A percentile compares a stretch with the other conserved stretches of the same genome.
Evolutionary conservation across 495 filamentous ascomycete genomes (phyloP).

Genomic region (Penicillium pulvis): DNA sequence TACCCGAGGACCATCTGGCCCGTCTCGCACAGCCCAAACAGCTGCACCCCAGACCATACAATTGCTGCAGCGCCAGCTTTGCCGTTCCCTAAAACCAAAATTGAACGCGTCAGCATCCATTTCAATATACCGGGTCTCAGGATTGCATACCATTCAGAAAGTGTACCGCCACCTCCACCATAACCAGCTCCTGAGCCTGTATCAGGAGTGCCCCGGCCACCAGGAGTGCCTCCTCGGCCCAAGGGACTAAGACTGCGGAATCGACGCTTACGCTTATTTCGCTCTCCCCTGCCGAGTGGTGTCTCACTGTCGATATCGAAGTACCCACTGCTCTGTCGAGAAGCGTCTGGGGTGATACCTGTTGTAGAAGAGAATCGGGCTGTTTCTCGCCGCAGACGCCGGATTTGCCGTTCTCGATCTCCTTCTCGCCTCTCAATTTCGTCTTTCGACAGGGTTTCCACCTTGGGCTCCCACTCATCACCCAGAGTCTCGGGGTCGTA

Average conservation of each 20-base stretch:
- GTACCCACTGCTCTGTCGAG: conserved; percentile 56
- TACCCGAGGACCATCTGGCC: conserved; percentile 83
- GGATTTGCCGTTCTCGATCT: conserved; percentile 87
- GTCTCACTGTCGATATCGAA: conserved; percentile 65
- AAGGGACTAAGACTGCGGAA: conserved; percentile 86
- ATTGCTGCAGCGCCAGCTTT: conserved; percentile 87
- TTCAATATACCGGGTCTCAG: background rate
- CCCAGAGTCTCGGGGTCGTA: conserved; percentile 88
- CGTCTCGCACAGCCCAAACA: conserved; percentile 94
- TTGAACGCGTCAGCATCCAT: conserved; percentile 12
- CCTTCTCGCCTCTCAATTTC: conserved; percentile 98
- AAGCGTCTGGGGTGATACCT: conserved; percentile 67
- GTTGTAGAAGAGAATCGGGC: conserved; percentile 86
- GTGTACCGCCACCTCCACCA: conserved; percentile 67
- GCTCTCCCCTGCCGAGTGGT: conserved; percentile 81
- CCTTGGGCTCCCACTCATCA: conserved; percentile 91
- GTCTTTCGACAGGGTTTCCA: conserved; percentile 87
- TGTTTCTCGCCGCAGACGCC: conserved; percentile 85
- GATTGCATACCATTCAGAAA: conserved; percentile 64
- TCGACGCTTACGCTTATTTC: conserved; percentile 90
- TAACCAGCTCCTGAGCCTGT: conserved; percentile 63
- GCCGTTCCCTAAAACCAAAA: conserved; percentile 61
- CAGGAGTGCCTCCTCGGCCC: conserved; percentile 66
- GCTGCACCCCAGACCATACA: conserved; percentile 85
- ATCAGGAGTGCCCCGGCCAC: conserved; percentile 75